Base-by-base conservation (phyloP, 2,329 filamentous ascomycete species). In the Sporothrix humicola region DNA sequence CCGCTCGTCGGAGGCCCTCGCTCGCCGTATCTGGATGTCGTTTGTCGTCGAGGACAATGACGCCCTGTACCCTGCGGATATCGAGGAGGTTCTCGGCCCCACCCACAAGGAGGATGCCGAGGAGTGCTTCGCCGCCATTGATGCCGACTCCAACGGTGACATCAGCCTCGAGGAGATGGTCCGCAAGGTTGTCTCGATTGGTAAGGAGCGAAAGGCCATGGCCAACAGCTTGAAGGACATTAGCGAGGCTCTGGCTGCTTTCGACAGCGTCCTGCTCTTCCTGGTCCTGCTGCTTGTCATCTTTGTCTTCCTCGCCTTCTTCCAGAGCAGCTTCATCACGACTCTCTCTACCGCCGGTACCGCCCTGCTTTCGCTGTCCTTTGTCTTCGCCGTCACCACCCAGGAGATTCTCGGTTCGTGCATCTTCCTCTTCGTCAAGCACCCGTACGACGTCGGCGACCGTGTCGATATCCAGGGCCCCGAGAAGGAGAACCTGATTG, bases 391-490 rank as follows among this genome's bases (percentile, higher is more conserved):
- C 31, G 92, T 92, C 73, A 98, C 95, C 1, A 91, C 92, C 3
- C 95, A 98, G 82, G 96, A 99, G 82, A 92, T 99, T 76, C 89
- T 99, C n/a, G 95, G 95, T 79, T 98, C 95, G 52, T 98, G 95
- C 85, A 97, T 99, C 79, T 99, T 99, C 85, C 85, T 99, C 1
- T 99, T 99, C 79, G 94, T 98, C 85, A 99, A 99, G 85, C 96
- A 99, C 81, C 95, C 96, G 0, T 98, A 93, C 81, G 96, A 99
- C 80, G 94, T 98, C 26, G 95, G 95, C 75, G 96, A 99, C 81
- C 91, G 96, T 37, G 93, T 98, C 59, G 94, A 98, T 78, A 92
- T 98, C 76, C 84, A 81, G 71, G 86, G 86, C 17, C 81, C 83
- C 9, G 83, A 85, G 75, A 84, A 84, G 74, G 87, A 91, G 76